A percentile compares a stretch with the other conserved stretches of the same genome.
Evolutionary conservation across 179 eudicot species (phyloP).

Genomic region (Carnegiea gigantea): DNA sequence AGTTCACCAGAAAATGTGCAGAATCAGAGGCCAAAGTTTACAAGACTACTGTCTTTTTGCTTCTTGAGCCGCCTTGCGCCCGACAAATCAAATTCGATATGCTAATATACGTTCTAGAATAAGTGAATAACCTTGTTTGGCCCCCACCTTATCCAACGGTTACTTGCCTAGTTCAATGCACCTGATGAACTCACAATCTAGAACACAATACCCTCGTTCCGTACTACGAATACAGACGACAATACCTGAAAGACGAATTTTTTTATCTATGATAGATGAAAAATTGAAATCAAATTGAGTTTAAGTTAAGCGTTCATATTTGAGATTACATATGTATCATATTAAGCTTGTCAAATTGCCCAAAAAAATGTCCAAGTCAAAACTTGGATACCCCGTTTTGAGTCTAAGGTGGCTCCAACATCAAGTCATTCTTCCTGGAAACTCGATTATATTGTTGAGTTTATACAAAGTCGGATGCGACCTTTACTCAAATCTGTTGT

Average conservation of each 20-base stretch:
- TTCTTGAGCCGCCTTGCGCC: constrained; percentile 28
- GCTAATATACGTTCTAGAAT: constrained; percentile 18
- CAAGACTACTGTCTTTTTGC: background rate
- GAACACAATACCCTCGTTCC: background rate
- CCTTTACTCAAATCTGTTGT: no score
- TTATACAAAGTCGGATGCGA: no score
- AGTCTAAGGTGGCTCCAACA: no score
- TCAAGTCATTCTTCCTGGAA: no score
- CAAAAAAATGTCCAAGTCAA: no score
- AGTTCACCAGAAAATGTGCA: constrained; percentile 3
- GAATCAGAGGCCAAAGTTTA: constrained; percentile 13
- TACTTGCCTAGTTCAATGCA: background rate
- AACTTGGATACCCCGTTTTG: no score
- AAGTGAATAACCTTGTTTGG: background rate
- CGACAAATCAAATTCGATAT: constrained; percentile 23
- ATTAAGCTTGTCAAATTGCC: no score
- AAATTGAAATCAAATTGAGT: no score
- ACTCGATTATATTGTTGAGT: no score
- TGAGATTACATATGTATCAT: no score
- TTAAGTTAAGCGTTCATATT: no score
- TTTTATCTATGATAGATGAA: no score
- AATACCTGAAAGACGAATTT: background rate
- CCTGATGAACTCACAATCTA: background rate
- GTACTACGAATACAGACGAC: background rate
- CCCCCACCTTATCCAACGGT: constrained; percentile 19